These are phyloP conservation scores for Rickenella mellea DNA, from an alignment of 768 basidiomycete species.

Conservation along the genomic window DNA sequence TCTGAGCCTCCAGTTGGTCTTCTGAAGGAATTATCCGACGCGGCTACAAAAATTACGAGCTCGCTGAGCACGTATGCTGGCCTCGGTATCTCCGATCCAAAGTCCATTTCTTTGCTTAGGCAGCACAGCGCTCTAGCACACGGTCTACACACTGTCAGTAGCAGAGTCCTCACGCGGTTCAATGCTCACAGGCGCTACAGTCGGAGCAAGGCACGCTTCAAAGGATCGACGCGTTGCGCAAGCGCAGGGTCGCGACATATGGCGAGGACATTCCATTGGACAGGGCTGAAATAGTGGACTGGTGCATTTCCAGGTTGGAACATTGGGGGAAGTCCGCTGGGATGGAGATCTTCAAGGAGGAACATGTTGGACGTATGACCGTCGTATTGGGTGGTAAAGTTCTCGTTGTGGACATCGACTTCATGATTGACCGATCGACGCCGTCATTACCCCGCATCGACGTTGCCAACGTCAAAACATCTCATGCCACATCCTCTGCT, in stretches of 20 bases:
- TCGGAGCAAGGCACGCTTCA: conserved; percentile 44
- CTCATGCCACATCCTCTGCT: conserved; percentile 48
- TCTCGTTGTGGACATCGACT: conserved; percentile 70
- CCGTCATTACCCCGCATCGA: conserved; percentile 20
- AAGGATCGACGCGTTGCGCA: conserved; percentile 36
- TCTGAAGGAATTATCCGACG: conserved; percentile 42
- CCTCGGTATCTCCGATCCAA: conserved; percentile 47
- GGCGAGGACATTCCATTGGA: conserved; percentile 58
- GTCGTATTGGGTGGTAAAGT: conserved; percentile 70
- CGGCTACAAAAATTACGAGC: conserved; percentile 41
- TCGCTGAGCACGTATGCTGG: conserved; percentile 44
- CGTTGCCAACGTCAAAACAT: conserved; percentile 57
- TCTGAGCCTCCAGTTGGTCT: conserved; percentile 18
- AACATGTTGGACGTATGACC: conserved; percentile 37
- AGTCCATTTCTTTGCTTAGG: conserved; percentile 57
- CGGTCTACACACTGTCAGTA: conserved; percentile 42
- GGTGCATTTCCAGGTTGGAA: conserved; percentile 51
- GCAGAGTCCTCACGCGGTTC: conserved; percentile 5
- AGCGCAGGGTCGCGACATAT: conserved; percentile 38
- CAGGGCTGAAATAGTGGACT: conserved; percentile 32
- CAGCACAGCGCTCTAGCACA: conserved; percentile 49
- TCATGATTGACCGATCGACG: conserved; percentile 35
- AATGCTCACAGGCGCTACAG: conserved; percentile 22
- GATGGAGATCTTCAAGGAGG: conserved; percentile 61
- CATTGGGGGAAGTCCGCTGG: conserved; percentile 55